Evolutionary conservation across 192 early-diverging fungal genomes (phyloP).

Genomic region (Funneliformis mosseae): DNA sequence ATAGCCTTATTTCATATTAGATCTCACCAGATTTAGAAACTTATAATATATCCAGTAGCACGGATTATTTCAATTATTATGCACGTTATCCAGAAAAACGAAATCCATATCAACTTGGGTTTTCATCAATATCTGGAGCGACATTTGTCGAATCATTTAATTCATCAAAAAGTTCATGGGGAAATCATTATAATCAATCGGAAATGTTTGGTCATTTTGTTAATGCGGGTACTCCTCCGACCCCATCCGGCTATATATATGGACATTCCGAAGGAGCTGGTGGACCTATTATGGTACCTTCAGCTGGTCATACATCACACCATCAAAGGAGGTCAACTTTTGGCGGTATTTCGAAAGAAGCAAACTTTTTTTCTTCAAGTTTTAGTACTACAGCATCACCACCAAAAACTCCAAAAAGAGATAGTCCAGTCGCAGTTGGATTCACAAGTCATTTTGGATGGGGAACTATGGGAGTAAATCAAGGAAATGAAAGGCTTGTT

Average conservation of each 20-base stretch:
- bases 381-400: slow-evolving; percentile 7
- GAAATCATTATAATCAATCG: background rate
- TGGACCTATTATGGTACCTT: slow-evolving; percentile 5
- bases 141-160: background rate
- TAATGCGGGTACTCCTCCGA: slow-evolving; percentile 6
- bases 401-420: slow-evolving; percentile 7
- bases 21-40: background rate
- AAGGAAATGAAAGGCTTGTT: background rate
- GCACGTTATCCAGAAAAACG: slow-evolving; percentile 6
- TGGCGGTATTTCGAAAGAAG: background rate
- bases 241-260: background rate
- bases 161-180: slow-evolving; percentile 13
- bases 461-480: background rate
- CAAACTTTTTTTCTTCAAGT: slow-evolving; percentile 18
- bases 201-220: background rate
- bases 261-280: background rate
- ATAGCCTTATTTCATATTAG: background rate
- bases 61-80: slow-evolving; percentile 26
- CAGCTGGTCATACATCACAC: background rate
- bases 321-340: slow-evolving; percentile 30
- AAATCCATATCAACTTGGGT: background rate
- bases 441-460: background rate
- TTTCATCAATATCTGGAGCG: background rate
- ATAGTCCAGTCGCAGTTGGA: slow-evolving; percentile 20
- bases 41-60: background rate